A percentile compares a stretch with the other conserved stretches of the same genome.
phyloP scores from a whole-genome alignment of 2,329 filamentous ascomycete species.

The Moelleriella libera region DNA sequence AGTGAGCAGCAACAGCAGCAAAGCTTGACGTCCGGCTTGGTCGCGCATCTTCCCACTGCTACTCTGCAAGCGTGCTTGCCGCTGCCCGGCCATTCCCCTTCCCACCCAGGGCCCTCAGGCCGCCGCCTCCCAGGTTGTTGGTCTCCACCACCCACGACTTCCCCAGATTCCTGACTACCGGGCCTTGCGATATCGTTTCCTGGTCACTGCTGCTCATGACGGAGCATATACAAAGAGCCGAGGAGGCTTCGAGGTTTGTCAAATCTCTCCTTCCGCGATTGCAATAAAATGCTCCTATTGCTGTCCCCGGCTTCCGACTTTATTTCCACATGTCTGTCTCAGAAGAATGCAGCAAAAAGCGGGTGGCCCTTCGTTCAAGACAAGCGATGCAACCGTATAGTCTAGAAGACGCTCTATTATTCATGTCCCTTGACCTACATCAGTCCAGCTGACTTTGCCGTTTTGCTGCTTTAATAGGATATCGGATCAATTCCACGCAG shows the following conservation, averaged over 20 bases:
- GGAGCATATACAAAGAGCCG: conserved; percentile 3
- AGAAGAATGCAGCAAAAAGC: neutral
- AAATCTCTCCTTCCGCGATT: neutral
- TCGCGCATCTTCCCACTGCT: too few relatives aligned
- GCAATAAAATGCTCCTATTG: neutral
- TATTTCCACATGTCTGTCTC: neutral
- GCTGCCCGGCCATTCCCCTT: too few relatives aligned
- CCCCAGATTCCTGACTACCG: neutral
- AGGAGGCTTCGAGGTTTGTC: conserved; percentile 4
- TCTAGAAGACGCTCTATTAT: neutral
- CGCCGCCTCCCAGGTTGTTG: too few relatives aligned
- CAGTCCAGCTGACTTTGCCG: neutral
- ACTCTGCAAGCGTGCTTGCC: too few relatives aligned
- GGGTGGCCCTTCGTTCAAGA: neutral
- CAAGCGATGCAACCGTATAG: neutral
- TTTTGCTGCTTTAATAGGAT: conserved; percentile 7
- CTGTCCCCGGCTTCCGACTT: too few relatives aligned
- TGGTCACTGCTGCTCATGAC: neutral
- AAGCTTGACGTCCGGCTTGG: too few relatives aligned
- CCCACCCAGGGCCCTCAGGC: too few relatives aligned
- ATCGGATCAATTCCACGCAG: conserved; percentile 13
- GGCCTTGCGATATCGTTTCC: neutral
- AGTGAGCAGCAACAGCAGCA: too few relatives aligned
- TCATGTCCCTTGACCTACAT: neutral
- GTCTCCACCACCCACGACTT: neutral